Evolutionary conservation across 164 flowering plant genomes (phyloP), one percentile per base, ranked within the genome.

Genomic region (Stephania cephalantha): DNA sequence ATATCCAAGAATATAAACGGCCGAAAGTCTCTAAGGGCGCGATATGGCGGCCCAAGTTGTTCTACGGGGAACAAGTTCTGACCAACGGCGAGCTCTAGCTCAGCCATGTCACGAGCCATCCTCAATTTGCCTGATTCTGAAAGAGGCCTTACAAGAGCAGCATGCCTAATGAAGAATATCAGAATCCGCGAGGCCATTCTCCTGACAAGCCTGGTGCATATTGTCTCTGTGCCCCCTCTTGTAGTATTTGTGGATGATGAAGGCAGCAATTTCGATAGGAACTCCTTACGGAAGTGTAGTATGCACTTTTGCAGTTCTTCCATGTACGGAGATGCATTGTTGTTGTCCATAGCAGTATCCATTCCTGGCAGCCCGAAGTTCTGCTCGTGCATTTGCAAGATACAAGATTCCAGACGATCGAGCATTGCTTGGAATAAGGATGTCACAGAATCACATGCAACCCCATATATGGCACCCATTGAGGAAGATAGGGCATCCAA

Each of bases 81-180:
- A 67, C 93, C 96, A 9, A 95, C 94, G 7, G 95, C 87, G 75
- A 95, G 74, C 81, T 95, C 99, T 77, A 95, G 82, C 84, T 95
- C 97, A 55, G 97, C 97, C 99, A 95, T 95, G 87, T 93, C 99
- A 78, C 90, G 81, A 31, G 98, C 97, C 97, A 95, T 86, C 78
- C 97, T 86, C 71, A 93, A 81, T 85, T 92, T 95, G 18, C 99
- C 98, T 0, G 97, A 90, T 80, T 95, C 99, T 17, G 98, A 93
- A 55, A 95, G 91, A n/a, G 99, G 99, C 74, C 97, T 83, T 66
- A 93, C 93, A 65, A 95, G 91, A 70, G 99, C 85, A 67, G 97
- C 98, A 66, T 93, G 99, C 72, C 98, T 82, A 69, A 95, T 87
- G 79, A 90, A 95, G 85, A 90, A 87, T 73, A 86, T 83, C 9